Conservation (phyloP, 768 basidiomycete species). For the Suillus lakei region DNA sequence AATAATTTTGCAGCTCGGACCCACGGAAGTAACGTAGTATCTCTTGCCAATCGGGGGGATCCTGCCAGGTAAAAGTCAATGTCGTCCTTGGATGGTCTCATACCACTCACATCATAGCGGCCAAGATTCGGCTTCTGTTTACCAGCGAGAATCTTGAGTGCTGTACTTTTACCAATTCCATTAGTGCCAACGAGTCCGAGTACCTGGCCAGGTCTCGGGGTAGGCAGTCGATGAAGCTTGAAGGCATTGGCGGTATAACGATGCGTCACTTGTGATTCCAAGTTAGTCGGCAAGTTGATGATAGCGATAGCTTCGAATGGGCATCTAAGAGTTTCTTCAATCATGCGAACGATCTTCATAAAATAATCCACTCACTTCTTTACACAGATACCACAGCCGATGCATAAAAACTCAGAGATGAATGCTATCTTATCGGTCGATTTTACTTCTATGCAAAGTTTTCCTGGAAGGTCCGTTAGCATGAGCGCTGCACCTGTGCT, state of each 20-base stretch:
- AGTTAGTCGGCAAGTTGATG: slow-evolving; percentile 97
- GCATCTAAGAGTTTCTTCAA: slow-evolving; percentile 61
- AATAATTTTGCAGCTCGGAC: slow-evolving; percentile 98
- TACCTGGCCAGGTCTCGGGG: slow-evolving; percentile 96
- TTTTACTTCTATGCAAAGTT: slow-evolving; percentile 98
- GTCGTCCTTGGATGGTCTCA: slow-evolving; percentile 2
- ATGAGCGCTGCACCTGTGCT: background rate
- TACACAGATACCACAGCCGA: slow-evolving; percentile 99
- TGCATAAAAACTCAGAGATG: slow-evolving; percentile 98
- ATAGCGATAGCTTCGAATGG: slow-evolving; percentile 99
- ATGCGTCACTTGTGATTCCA: slow-evolving; percentile 95
- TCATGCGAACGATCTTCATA: background rate
- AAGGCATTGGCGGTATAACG: slow-evolving; percentile 98
- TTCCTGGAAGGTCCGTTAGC: slow-evolving; percentile 55
- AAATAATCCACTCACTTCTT: slow-evolving; percentile 77
- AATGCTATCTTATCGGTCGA: slow-evolving; percentile 96
- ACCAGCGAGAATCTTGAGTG: slow-evolving; percentile 94
- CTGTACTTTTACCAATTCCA: slow-evolving; percentile 99
- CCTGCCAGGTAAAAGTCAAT: slow-evolving; percentile 47
- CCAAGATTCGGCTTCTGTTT: slow-evolving; percentile 98
- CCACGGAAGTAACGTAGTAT: slow-evolving; percentile 98
- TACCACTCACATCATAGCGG: slow-evolving; percentile 80
- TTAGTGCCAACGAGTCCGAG: slow-evolving; percentile 99
- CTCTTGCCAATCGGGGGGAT: slow-evolving; percentile 99
- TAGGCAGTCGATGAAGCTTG: slow-evolving; percentile 97